These are phyloP conservation scores for Phaffomyces opuntiae DNA, from an alignment of 805 yeast species.

Conservation along the genomic window DNA sequence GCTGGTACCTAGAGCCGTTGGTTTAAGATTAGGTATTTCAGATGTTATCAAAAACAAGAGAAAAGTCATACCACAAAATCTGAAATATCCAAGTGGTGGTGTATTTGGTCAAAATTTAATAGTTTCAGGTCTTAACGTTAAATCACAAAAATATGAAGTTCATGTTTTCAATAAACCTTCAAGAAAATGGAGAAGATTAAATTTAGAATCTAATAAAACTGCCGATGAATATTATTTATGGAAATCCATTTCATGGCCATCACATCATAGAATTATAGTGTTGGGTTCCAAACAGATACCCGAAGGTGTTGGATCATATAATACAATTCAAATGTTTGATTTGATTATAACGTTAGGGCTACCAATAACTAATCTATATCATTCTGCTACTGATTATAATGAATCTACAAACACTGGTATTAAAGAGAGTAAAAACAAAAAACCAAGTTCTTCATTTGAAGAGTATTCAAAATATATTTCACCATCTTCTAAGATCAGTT, in stretches of 20 bases:
- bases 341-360: slow-evolving; percentile 43
- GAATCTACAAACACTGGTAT: background rate
- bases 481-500: slow-evolving; percentile 59
- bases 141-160: slow-evolving; percentile 36
- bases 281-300: slow-evolving; percentile 37
- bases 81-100: slow-evolving; percentile 53
- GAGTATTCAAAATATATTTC: slow-evolving; percentile 73
- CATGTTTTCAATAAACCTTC: slow-evolving; percentile 47
- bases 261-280: slow-evolving; percentile 65
- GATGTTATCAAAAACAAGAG: slow-evolving; percentile 12
- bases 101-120: slow-evolving; percentile 61
- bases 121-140: slow-evolving; percentile 50
- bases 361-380: slow-evolving; percentile 44
- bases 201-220: slow-evolving; percentile 39
- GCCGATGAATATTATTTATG: slow-evolving; percentile 47
- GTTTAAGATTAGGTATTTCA: slow-evolving; percentile 23
- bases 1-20: slow-evolving; percentile 24
- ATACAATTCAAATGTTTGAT: slow-evolving; percentile 37
- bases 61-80: slow-evolving; percentile 36
- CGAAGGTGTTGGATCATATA: slow-evolving; percentile 17
- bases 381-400: slow-evolving; percentile 12
- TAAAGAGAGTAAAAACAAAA: slow-evolving; percentile 2
- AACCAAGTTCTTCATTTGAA: slow-evolving; percentile 35
- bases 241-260: slow-evolving; percentile 68
- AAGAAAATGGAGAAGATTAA: slow-evolving; percentile 58